Base-by-base conservation (phyloP, 257 asterid genomes). In the Gentiana straminea region DNA sequence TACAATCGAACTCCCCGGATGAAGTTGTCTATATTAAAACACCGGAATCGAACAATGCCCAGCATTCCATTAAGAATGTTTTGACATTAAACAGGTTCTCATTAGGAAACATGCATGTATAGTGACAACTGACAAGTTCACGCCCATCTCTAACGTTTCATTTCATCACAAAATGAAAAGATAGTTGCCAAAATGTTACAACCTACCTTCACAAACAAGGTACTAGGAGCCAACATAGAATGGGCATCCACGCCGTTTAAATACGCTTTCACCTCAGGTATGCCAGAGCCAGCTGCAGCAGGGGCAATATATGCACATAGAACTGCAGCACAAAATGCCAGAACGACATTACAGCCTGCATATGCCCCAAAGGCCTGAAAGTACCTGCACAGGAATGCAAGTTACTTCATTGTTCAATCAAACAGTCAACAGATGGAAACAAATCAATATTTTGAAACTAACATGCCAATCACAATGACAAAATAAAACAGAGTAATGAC, bases 261-360 rank as follows among this genome's bases (percentile, higher is more conserved):
- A 68, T 89, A 89, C 57, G 97, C 97, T 80, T 89, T 89, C 72
- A 89, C 97, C 79, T 89, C 97, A 59, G 97, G 97, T 64, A 89
- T 89, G 65, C 97, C 97, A 41, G 97, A 89, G 35, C 97, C 97
- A 58, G 95, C 95, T 35, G 97, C 97, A 50, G 97, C 95, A 52
- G 97, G 97, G 62, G 97, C 95, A 57, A 86, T 9, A 63, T 59
- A 79, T 9, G 94, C 95, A 67, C 97, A 89, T 35, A 89, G 72
- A 3, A 65, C 80, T 7, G 77, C 97, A 68, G 97, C 95, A 62
- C 77, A 77, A 44, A 48, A 60, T 34, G 95, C 94, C 66, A 89
- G 78, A 48, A 64, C 11, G 71, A 73, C 47, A 61, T 86, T 89
- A 51, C 67, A 56, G 53, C 97, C 89, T 12, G 94, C 86, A 60